phyloP scores from a whole-genome alignment of 2,329 filamentous ascomycete genomes.

The Aureobasidium mangrovei region DNA sequence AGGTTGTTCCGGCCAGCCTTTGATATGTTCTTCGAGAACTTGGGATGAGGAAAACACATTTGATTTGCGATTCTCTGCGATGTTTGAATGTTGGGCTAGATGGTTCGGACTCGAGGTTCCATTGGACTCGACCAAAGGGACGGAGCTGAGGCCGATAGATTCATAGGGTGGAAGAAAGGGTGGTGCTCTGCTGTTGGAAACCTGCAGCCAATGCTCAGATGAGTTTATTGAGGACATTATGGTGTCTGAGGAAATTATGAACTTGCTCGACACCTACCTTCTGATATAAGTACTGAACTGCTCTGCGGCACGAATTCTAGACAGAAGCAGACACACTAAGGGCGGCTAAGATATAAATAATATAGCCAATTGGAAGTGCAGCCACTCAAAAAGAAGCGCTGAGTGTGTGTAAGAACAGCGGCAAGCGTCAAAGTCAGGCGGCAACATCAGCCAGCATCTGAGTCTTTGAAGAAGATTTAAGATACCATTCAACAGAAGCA shows the following conservation, averaged over 20 bases:
- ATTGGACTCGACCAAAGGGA: not conserved
- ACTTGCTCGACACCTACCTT: not conserved
- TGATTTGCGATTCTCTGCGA: not conserved
- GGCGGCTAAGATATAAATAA: not conserved
- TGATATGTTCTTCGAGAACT: not conserved
- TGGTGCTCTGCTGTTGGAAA: not conserved
- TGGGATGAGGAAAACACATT: not conserved
- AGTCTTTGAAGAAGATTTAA: too few relatives aligned
- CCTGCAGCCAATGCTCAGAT: not conserved
- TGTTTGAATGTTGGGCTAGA: too few relatives aligned
- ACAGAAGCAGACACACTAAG: not conserved
- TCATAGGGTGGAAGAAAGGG: not conserved
- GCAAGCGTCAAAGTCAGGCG: too few relatives aligned
- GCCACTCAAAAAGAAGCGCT: not conserved
- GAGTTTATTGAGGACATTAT: not conserved
- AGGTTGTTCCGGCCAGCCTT: slow-evolving; percentile 14
- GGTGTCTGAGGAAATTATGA: not conserved
- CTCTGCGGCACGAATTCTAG: not conserved
- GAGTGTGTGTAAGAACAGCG: too few relatives aligned
- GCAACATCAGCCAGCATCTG: too few relatives aligned
- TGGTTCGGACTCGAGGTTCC: not conserved
- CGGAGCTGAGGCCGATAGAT: not conserved
- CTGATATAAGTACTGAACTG: not conserved
- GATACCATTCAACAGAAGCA: too few relatives aligned
- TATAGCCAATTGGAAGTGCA: not conserved